Evolutionary conservation across 2,329 filamentous ascomycete species (phyloP).

Genomic region (Gnomoniopsis sp.): DNA sequence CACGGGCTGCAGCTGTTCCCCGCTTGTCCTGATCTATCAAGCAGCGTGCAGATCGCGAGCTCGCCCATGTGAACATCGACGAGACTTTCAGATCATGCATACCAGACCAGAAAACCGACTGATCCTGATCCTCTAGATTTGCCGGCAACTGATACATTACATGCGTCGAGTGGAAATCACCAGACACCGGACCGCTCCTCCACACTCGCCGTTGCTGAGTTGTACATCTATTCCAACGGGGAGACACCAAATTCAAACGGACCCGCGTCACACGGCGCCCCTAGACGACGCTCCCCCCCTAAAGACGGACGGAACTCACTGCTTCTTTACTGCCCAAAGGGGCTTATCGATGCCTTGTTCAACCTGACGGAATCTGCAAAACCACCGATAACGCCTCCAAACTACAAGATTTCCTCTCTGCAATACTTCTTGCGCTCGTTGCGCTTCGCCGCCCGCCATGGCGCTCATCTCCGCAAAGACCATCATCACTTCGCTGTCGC

Average conservation of each 20-base stretch:
- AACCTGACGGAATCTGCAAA: not conserved
- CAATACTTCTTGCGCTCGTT: not conserved
- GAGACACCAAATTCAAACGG: no score
- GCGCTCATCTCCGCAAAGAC: constrained; percentile 75
- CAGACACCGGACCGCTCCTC: no score
- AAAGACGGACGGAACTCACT: no score
- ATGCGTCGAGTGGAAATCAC: no score
- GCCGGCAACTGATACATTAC: not conserved
- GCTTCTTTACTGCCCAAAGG: no score
- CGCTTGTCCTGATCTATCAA: no score
- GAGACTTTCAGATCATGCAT: not conserved
- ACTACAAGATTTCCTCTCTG: not conserved
- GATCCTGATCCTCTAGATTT: not conserved
- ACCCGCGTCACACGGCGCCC: no score
- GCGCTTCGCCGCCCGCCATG: constrained; percentile 51
- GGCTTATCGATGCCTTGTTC: no score
- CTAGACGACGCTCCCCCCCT: no score
- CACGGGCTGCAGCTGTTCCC: no score
- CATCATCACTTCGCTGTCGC: constrained; percentile 75
- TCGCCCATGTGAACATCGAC: not conserved
- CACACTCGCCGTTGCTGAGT: no score
- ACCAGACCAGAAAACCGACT: not conserved
- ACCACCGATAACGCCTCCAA: not conserved
- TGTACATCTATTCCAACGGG: no score
- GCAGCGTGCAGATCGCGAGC: not conserved